phyloP scores from a whole-genome alignment of 345 rosid species.

The Bretschneidera sinensis region DNA sequence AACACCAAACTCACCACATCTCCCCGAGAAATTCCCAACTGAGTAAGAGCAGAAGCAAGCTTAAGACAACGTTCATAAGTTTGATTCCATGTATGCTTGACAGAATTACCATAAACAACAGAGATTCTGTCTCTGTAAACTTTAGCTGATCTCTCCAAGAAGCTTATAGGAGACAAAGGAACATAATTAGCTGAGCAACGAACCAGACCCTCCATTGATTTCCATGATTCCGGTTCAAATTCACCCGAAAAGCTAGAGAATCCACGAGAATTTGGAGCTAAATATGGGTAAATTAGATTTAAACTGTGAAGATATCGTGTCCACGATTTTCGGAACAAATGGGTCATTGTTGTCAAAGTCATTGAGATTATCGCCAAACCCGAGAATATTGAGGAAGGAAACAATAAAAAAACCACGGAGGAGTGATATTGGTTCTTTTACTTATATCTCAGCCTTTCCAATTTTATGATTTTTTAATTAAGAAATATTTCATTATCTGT shows the following conservation, averaged over 20 bases:
- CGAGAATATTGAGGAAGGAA: too few species aligned
- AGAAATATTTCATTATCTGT: too few species aligned
- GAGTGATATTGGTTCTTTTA: too few species aligned
- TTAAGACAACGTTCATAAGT: conserved; percentile 60
- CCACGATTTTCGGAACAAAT: too few species aligned
- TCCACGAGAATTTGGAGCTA: too few species aligned
- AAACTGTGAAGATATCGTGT: too few species aligned
- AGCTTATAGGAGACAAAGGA: conserved; percentile 67
- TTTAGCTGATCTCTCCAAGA: conserved; percentile 66
- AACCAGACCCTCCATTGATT: conserved; percentile 49
- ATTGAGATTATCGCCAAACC: too few species aligned
- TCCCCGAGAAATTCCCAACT: conserved; percentile 49
- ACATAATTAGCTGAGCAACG: conserved; percentile 54
- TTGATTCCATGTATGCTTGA: conserved; percentile 51
- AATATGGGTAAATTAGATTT: too few species aligned
- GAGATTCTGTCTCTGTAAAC: conserved; percentile 57
- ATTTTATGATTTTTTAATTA: too few species aligned
- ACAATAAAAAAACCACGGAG: too few species aligned
- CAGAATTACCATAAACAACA: conserved; percentile 49
- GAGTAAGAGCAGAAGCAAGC: conserved; percentile 68
- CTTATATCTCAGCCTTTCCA: too few species aligned
- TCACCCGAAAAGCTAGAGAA: conserved; percentile 18
- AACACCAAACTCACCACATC: conserved; percentile 51
- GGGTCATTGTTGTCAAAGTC: too few species aligned
- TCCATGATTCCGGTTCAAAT: conserved; percentile 39